phyloP scores from a whole-genome alignment of 805 yeast species.

The Zygoascus tannicola region DNA sequence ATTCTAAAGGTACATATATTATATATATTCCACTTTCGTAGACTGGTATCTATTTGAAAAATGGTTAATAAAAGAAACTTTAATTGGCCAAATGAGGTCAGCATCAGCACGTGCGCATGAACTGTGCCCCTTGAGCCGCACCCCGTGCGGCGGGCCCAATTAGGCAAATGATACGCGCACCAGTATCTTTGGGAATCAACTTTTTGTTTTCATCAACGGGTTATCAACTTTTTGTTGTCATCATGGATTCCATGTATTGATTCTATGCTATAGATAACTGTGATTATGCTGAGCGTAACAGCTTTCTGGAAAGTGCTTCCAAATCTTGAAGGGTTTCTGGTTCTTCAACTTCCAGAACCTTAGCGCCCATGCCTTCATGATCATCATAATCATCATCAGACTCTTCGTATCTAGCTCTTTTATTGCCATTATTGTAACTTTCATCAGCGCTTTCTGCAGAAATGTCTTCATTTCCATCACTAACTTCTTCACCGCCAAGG shows the following conservation, averaged over 20 bases:
- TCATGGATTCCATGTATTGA: too few relatives aligned
- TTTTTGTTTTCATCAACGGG: too few relatives aligned
- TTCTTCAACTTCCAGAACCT: constrained; percentile 65
- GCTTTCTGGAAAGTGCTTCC: constrained; percentile 47
- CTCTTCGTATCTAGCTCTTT: constrained; percentile 26
- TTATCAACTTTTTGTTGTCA: too few relatives aligned
- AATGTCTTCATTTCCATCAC: constrained; percentile 3
- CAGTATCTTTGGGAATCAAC: too few relatives aligned
- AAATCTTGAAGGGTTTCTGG: constrained; percentile 90
- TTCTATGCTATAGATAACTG: too few relatives aligned
- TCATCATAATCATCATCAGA: constrained; percentile 32
- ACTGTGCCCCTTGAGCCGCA: not conserved
- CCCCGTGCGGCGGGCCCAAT: not conserved
- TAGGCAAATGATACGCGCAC: too few relatives aligned
- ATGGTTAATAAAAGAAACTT: not conserved
- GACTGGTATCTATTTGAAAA: too few relatives aligned
- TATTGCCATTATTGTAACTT: constrained; percentile 10
- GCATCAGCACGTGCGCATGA: not conserved
- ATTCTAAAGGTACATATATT: too few relatives aligned
- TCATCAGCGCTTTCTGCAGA: too few relatives aligned
- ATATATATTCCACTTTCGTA: too few relatives aligned
- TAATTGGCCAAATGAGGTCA: not conserved
- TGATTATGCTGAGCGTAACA: constrained; percentile 13
- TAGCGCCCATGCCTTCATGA: constrained; percentile 23
- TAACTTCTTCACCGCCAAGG: constrained; percentile 13